These are phyloP conservation scores for Neurospora terricola DNA, from an alignment of 495 filamentous ascomycete species.

Conservation along the genomic window DNA sequence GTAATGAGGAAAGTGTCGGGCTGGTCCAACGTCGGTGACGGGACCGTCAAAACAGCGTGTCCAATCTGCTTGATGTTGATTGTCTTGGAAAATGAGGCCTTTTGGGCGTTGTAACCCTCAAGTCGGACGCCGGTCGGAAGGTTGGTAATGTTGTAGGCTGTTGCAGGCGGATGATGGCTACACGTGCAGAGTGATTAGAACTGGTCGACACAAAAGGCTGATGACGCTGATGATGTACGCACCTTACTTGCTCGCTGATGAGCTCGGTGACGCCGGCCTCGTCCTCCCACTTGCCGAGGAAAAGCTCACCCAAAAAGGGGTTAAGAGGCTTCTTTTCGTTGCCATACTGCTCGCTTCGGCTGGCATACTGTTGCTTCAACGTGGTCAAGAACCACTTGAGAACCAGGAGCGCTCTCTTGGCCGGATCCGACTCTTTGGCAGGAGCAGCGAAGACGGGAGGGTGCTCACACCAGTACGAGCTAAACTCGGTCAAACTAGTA, in stretches of 20 bases:
- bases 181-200: not conserved
- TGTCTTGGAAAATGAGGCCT: conserved; percentile 83
- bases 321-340: conserved; percentile 98
- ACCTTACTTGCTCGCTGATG: conserved; percentile 58
- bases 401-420: conserved; percentile 76
- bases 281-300: conserved; percentile 79
- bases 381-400: conserved; percentile 97
- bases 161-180: conserved; percentile 95
- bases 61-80: conserved; percentile 96
- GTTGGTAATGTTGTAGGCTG: conserved; percentile 88
- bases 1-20: conserved; percentile 80
- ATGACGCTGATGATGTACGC: conserved; percentile 2
- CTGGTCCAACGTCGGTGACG: conserved; percentile 39
- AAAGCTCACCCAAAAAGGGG: conserved; percentile 84
- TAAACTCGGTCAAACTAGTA: conserved; percentile 88
- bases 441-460: conserved; percentile 81
- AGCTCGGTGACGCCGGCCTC: conserved; percentile 59
- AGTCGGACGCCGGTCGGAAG: conserved; percentile 72
- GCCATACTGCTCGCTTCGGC: conserved; percentile 79
- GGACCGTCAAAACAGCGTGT: conserved; percentile 75
- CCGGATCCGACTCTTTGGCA: conserved; percentile 66
- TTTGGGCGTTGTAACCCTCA: conserved; percentile 96
- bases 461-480: conserved; percentile 94
- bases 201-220: not conserved
- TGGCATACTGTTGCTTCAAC: conserved; percentile 88